phyloP scores from a whole-genome alignment of 2,329 filamentous ascomycete species.

The Beauveria scarabaeidicola region DNA sequence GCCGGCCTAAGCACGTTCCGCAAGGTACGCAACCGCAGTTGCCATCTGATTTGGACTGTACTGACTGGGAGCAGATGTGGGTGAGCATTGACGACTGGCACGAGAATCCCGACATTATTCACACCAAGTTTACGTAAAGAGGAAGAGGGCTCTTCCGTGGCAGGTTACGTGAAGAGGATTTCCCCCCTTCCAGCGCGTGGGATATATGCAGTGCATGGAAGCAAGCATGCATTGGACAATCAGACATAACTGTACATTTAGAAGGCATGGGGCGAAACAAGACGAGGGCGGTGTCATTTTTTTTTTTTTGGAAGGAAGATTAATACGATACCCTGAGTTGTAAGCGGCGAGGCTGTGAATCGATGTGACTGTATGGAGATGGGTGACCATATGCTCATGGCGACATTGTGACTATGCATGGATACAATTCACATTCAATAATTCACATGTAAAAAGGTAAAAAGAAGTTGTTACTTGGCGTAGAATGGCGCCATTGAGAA shows the following conservation, averaged over 20 bases:
- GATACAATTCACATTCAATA: neutral
- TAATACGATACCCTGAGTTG: conserved; percentile 4
- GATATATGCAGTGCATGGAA: neutral
- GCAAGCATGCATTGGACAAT: neutral
- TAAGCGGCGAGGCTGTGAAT: neutral
- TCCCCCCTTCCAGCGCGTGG: neutral
- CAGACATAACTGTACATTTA: conserved; percentile 6
- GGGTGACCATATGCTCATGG: neutral
- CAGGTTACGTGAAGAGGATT: neutral
- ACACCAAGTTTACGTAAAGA: conserved; percentile 83
- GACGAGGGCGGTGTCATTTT: conserved; percentile 2
- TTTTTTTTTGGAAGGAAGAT: neutral
- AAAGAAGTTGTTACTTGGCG: neutral
- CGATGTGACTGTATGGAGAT: neutral
- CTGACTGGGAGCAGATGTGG: conserved; percentile 70
- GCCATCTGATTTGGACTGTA: neutral
- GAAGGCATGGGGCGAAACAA: neutral
- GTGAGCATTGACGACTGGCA: conserved; percentile 99
- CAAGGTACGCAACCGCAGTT: conserved; percentile 56
- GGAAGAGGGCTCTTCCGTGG: neutral
- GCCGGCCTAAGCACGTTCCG: conserved; percentile 95
- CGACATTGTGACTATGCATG: neutral
- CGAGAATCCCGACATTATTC: conserved; percentile 97
- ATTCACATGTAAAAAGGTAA: neutral
- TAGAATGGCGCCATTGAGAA: neutral